Base-by-base conservation (phyloP, 1,284 basidiomycete genomes). In the Fomes fomentarius region DNA sequence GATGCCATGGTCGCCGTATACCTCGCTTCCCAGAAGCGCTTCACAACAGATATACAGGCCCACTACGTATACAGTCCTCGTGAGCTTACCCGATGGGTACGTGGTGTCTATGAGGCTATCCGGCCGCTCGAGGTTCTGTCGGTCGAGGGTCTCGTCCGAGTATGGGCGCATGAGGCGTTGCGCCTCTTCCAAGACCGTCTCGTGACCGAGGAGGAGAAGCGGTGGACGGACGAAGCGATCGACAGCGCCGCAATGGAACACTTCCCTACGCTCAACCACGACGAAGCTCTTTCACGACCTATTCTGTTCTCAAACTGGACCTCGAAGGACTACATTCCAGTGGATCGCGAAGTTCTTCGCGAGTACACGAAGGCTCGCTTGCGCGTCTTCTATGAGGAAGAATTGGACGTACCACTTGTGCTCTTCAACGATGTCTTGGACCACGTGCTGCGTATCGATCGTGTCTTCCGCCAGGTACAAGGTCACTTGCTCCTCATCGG, bases 251-350 rank as follows among this genome's bases (percentile, higher is more conserved):
- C 96, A 0, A 78, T 88, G 74, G 79, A 86, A 54, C 87, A 96
- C 70, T 99, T 99, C 87, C 96, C 96, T 0, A 95, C 90, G 6
- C 89, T 98, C 70, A 89, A 93, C 67, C 80, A 82, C 28, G 84
- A 87, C 17, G 93, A 96, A 67, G 91, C 93, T 1, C 81, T 99
- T 25, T 73, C 68, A 22, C 85, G 97, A 19, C 97, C 98, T 0
- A 96, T 99, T 62, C 77, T 99, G 31, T 99, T 96, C 80, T 97
- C 95, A 4, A 98, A 99, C 71, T 99, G 97, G 97, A 97, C 96
- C 1, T 96, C 96, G n/a, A 94, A 96, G 74, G 80, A 98, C 70
- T 98, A 98, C 71, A 87, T 97, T 53, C 88, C 95, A 3, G 96
- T 99, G 43, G 94, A 97, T 60, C 85, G 97, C 50, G 96, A 97